Percentiles rank a stretch among this genome's conserved stretches.
Evolutionary conservation across 306 rosid species (phyloP).

Genomic region (Trifolium fragiferum): DNA sequence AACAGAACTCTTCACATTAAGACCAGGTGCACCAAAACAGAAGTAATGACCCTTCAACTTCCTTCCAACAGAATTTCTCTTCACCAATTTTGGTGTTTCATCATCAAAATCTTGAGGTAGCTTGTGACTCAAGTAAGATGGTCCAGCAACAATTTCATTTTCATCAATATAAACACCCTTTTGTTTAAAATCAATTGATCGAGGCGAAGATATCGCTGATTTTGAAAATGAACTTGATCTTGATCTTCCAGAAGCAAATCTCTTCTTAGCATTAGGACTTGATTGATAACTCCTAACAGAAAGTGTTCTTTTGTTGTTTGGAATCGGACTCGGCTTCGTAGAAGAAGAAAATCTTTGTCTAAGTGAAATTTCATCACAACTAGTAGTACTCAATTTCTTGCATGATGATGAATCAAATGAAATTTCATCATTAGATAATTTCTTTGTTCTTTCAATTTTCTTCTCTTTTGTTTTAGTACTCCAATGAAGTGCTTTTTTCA

Average conservation of each 20-base stretch:
- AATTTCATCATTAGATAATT: conserved; percentile 45
- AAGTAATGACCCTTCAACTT: conserved; percentile 75
- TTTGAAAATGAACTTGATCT: conserved; percentile 92
- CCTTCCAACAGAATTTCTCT: conserved; percentile 49
- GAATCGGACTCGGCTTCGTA: conserved; percentile 61
- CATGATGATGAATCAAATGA: conserved; percentile 53
- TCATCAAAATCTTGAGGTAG: conserved; percentile 39
- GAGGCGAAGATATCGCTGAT: conserved; percentile 77
- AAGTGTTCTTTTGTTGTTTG: conserved; percentile 84
- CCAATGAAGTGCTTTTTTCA: conserved; percentile 79
- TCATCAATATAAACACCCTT: conserved; percentile 67
- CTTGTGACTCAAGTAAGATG: conserved; percentile 66
- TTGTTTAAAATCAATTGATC: conserved; percentile 70
- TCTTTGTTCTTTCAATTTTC: conserved; percentile 52
- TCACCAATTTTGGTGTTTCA: conserved; percentile 48
- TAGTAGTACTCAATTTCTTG: conserved; percentile 53
- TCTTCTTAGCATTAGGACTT: conserved; percentile 96
- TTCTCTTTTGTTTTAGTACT: conserved; percentile 56
- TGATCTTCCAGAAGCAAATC: conserved; percentile 79
- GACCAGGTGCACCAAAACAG: conserved; percentile 80
- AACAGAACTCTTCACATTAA: conserved; percentile 56
- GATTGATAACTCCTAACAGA: conserved; percentile 85
- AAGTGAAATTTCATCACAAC: conserved; percentile 68
- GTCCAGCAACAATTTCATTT: conserved; percentile 57
- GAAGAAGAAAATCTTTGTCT: conserved; percentile 68